Base-by-base conservation (phyloP, 2,329 filamentous ascomycete genomes). In the Paraphoma sp. region DNA sequence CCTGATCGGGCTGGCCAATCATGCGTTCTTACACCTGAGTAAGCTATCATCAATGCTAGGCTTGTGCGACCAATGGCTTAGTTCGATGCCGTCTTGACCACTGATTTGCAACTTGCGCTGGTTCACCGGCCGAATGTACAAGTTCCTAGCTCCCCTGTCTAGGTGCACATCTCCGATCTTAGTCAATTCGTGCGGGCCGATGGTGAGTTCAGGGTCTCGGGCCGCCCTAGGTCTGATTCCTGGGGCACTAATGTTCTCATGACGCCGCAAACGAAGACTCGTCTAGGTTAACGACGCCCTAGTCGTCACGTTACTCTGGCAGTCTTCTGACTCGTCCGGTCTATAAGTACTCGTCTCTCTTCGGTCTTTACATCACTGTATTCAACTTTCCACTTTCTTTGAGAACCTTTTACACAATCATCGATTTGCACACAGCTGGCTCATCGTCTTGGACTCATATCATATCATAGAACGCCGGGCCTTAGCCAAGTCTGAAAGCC, bases 251-350 rank as follows among this genome's bases (percentile, higher is more conserved):
- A 28, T 29, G 38, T 11, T 31, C 23, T 14, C 47, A 42, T 49
- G 36, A 49, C 36, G 47, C 36, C 47, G 23, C 47, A 42, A 49
- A 42, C 47, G 12, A 49, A 40, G 36, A 8, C 23, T 42, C 23
- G 29, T 36, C 33, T 14, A 36, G 9, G 33, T 12, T 8, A n/a
- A 30, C 18, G 38, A 42, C 47, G 42, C 42, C 29, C 31, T 40
- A 12, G n/a, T 51, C 23, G 17, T 40, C 42, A 51, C 29, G 49
- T 51, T 45, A n/a, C 36, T 16, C 29, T 49, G 41, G 28, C 33
- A 33, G 45, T 40, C 31, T 45, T 53, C 41, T 48, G 56, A 17
- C 23, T 23, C 18, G 48, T 18, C 44, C 38, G 43, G n/a, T 16
- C 31, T 41, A 28, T 14, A 30, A 23, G 14, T 28, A 5, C 43